A percentile compares a stretch with the other conserved stretches of the same genome.
Conservation (phyloP, 2,329 filamentous ascomycete species). For the Fusarium sp. region DNA sequence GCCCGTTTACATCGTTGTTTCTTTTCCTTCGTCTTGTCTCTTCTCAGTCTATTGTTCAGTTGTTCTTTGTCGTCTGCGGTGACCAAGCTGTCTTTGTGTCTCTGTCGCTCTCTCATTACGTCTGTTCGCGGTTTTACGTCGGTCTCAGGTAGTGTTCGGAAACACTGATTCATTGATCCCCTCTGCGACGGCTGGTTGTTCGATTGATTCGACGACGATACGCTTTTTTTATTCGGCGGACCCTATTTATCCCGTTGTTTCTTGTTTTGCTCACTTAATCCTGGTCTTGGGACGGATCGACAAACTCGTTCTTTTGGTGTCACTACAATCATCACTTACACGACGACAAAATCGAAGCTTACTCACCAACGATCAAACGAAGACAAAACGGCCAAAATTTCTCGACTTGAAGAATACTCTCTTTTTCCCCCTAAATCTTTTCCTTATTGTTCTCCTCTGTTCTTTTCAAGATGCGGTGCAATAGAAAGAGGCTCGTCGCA, state of each 20-base stretch:
- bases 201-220: slow-evolving; percentile 26
- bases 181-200: slow-evolving; percentile 7
- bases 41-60: slow-evolving; percentile 31
- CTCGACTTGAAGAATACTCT: slow-evolving; percentile 21
- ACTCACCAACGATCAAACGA: slow-evolving; percentile 27
- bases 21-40: slow-evolving; percentile 15
- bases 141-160: slow-evolving; percentile 20
- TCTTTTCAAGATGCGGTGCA: slow-evolving; percentile 43
- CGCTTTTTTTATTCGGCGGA: not conserved
- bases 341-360: slow-evolving; percentile 19
- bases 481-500: slow-evolving; percentile 35
- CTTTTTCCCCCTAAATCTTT: slow-evolving; percentile 13
- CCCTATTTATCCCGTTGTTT: not conserved
- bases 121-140: slow-evolving; percentile 21
- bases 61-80: slow-evolving; percentile 19
- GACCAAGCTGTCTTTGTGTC: slow-evolving; percentile 27
- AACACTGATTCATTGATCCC: slow-evolving; percentile 34
- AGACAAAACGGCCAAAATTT: slow-evolving; percentile 17
- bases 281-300: slow-evolving; percentile 18
- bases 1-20: slow-evolving; percentile 2
- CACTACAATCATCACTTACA: slow-evolving; percentile 16
- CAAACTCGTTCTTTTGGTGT: slow-evolving; percentile 18
- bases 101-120: not conserved
- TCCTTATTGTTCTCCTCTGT: slow-evolving; percentile 1
- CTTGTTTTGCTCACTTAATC: slow-evolving; percentile 32